phyloP scores from a whole-genome alignment of 2,329 filamentous ascomycete species.

The Alternaria ethzedia region DNA sequence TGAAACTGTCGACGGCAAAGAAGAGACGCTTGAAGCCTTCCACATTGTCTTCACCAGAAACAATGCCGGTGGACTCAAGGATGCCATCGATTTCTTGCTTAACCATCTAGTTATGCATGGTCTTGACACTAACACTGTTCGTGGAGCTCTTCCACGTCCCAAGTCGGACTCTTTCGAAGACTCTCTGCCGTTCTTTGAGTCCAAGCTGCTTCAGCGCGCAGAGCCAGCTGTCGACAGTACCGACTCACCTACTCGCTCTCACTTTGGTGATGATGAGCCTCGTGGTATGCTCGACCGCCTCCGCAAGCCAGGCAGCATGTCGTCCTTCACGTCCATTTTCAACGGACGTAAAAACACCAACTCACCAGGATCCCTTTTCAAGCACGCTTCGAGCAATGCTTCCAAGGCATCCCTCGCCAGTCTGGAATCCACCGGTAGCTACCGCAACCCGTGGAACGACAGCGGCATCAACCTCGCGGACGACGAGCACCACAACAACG shows the following conservation, averaged over 20 bases:
- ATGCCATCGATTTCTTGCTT: constrained; percentile 94
- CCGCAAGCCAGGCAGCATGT: constrained; percentile 92
- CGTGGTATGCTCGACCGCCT: constrained; percentile 85
- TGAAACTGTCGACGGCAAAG: constrained; percentile 50
- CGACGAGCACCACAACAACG: constrained; percentile 65
- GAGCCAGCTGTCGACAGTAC: constrained; percentile 75
- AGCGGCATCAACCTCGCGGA: constrained; percentile 93
- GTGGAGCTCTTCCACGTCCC: constrained; percentile 94
- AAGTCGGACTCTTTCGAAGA: constrained; percentile 99
- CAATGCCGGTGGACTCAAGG: constrained; percentile 92
- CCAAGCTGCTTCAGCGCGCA: constrained; percentile 92
- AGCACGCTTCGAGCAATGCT: constrained; percentile 81
- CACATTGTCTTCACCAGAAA: constrained; percentile 82
- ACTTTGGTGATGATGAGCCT: constrained; percentile 84
- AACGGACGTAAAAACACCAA: constrained; percentile 93
- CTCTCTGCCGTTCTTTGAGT: constrained; percentile 94
- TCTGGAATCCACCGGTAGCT: constrained; percentile 93
- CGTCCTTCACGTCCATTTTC: constrained; percentile 93
- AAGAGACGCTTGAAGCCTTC: constrained; percentile 53
- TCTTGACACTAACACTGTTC: constrained; percentile 83
- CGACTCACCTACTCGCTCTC: constrained; percentile 86
- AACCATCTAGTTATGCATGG: constrained; percentile 83
- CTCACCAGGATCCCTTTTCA: constrained; percentile 81
- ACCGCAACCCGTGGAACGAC: constrained; percentile 98
- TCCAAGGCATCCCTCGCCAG: constrained; percentile 96